Conservation (phyloP, 2,329 filamentous ascomycete species). For the Zarea fungicola region DNA sequence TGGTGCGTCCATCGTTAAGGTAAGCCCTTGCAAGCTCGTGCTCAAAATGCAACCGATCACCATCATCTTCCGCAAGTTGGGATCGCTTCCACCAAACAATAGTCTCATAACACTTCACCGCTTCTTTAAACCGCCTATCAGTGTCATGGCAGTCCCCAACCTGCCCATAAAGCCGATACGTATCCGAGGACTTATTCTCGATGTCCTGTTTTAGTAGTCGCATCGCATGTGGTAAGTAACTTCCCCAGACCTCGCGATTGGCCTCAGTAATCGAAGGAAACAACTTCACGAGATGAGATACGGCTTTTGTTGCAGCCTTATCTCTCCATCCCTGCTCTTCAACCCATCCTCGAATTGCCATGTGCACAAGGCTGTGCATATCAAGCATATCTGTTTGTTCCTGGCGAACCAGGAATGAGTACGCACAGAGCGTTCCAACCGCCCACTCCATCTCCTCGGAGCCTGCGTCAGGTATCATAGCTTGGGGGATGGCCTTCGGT, state of each 20-base stretch:
- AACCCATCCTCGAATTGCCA: neutral
- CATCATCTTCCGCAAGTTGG: neutral
- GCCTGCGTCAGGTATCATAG: conserved; percentile 4
- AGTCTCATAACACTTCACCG: neutral
- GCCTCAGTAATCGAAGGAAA: neutral
- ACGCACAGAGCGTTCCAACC: neutral
- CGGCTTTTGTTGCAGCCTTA: neutral
- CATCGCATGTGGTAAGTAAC: neutral
- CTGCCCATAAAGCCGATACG: neutral
- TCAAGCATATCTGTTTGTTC: neutral
- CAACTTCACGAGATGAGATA: neutral
- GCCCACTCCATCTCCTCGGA: neutral
- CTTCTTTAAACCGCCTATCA: neutral
- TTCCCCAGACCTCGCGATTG: neutral
- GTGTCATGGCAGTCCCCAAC: neutral
- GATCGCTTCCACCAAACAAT: neutral
- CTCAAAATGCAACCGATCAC: neutral
- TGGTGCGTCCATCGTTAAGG: neutral
- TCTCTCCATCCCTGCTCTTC: neutral
- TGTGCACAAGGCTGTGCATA: conserved; percentile 3
- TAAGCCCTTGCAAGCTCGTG: neutral
- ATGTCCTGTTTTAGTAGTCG: neutral
- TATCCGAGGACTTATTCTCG: neutral
- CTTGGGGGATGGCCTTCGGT: neutral
- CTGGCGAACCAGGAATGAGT: neutral